Percentiles rank a stretch among this genome's conserved stretches.
Evolutionary conservation across 306 rosid genomes (phyloP).

Genomic region (Casuarina cunninghamiana): DNA sequence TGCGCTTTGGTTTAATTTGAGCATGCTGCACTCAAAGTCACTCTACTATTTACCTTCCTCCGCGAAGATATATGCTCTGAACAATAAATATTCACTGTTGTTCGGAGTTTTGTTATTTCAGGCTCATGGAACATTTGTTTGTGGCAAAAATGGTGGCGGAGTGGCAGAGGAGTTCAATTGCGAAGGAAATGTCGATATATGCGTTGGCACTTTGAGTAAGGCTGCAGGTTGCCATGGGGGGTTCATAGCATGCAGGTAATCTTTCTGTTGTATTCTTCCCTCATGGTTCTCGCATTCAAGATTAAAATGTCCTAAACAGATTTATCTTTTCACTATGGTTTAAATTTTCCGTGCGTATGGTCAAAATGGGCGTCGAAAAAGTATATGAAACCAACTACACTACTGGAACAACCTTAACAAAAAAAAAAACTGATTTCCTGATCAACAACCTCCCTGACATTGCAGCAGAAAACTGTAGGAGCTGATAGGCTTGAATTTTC

Average conservation of each 20-base stretch:
- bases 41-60: slow-evolving; percentile 2
- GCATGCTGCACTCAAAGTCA: neutral
- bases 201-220: slow-evolving; percentile 89
- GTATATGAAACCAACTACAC: too few relatives aligned
- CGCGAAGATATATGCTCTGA: slow-evolving; percentile 16
- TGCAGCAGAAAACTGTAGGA: too few relatives aligned
- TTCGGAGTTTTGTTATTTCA: slow-evolving; percentile 15
- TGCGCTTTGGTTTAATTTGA: neutral
- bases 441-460: too few relatives aligned
- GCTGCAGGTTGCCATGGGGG: slow-evolving; percentile 99
- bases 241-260: slow-evolving; percentile 96
- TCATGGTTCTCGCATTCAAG: neutral
- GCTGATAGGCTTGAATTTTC: too few relatives aligned
- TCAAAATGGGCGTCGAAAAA: too few relatives aligned
- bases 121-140: slow-evolving; percentile 97
- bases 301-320: too few relatives aligned
- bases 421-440: too few relatives aligned
- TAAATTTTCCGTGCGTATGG: too few relatives aligned
- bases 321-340: too few relatives aligned
- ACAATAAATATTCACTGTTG: slow-evolving; percentile 8
- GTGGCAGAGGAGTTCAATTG: slow-evolving; percentile 87
- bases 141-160: slow-evolving; percentile 92
- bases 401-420: too few relatives aligned
- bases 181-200: slow-evolving; percentile 81
- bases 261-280: slow-evolving; percentile 10